phyloP scores from a whole-genome alignment of 345 rosid species.

The Laguncularia racemosa region DNA sequence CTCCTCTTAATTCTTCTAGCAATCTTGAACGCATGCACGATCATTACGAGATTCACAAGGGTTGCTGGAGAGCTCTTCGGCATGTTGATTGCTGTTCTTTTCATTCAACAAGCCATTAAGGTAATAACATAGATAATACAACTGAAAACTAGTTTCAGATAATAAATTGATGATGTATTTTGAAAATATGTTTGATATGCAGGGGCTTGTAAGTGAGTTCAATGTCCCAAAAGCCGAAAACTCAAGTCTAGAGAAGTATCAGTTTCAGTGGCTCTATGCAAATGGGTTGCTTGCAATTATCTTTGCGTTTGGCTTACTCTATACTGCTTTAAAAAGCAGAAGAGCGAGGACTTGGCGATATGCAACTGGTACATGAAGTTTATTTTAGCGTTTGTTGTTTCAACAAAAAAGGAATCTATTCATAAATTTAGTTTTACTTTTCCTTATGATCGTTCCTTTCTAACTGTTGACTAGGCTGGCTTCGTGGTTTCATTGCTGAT shows the following conservation, averaged over 20 bases:
- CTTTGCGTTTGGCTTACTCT: conserved; percentile 52
- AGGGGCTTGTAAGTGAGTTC: conserved; percentile 70
- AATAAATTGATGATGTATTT: neutral
- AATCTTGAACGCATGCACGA: conserved; percentile 49
- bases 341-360: conserved; percentile 64
- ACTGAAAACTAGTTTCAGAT: neutral
- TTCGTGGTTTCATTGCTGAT: conserved; percentile 66
- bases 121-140: conserved; percentile 19
- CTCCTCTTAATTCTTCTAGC: conserved; percentile 56
- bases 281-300: conserved; percentile 72
- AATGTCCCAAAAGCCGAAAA: conserved; percentile 29
- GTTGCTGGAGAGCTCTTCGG: conserved; percentile 76
- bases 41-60: conserved; percentile 62
- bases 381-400: neutral
- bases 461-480: conserved; percentile 34
- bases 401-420: neutral
- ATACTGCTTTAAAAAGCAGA: conserved; percentile 54
- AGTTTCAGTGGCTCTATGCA: conserved; percentile 48
- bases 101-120: conserved; percentile 79
- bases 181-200: conserved; percentile 7
- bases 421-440: neutral
- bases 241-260: conserved; percentile 30
- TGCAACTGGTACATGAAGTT: conserved; percentile 32
- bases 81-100: conserved; percentile 69
- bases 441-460: neutral